Evolutionary conservation across 148 eudicot genomes (phyloP), one percentile per base, ranked within the genome.

Genomic region (Oxyria digyna): DNA sequence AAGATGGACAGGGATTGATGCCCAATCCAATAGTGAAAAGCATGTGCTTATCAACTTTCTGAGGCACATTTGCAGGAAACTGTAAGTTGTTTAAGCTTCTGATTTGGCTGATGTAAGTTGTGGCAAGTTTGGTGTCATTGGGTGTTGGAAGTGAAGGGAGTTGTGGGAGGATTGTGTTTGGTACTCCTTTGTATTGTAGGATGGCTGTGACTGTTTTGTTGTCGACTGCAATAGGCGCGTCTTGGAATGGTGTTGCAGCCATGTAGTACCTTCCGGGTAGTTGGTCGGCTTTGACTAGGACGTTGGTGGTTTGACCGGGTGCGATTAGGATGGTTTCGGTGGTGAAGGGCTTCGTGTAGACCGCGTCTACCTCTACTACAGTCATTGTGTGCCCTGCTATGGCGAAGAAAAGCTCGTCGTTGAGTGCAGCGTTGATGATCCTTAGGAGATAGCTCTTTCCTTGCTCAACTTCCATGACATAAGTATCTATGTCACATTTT

Each of bases 231-330:
- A 83, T 70, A 2, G 81, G 82, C n/a, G 67, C 84, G 42, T 80
- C 85, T 59, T 71, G 74, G 71, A 80, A 84, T 29, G 84, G 68
- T 63, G 82, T 63, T 12, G 83, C 79, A 29, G 85, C 82, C 87
- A 86, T 86, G 75, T 78, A 86, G 68, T 85, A 85, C 3, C 85
- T 63, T 2, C 74, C 55, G 4, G 87, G 82, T 15, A 42, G 5
- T 69, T 80, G 85, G 63, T 86, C 71, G 26, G 87, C 85, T 49
- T 54, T 69, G 15, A 86, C 81, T 13, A 86, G 71, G 14, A 86
- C 87, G 33, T 82, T 82, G 49, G 84, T 83, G 35, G 91, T 86
- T 71, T 86, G 91, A 6, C 91, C 91, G 0, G 91, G 91, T 0
- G 85, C 79, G 1, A 86, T 83, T 0, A 82, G 79, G 26, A 86